Evolutionary conservation across 768 basidiomycete genomes (phyloP), one percentile per base, ranked within the genome.

Genomic region (Naematelia encephala): DNA sequence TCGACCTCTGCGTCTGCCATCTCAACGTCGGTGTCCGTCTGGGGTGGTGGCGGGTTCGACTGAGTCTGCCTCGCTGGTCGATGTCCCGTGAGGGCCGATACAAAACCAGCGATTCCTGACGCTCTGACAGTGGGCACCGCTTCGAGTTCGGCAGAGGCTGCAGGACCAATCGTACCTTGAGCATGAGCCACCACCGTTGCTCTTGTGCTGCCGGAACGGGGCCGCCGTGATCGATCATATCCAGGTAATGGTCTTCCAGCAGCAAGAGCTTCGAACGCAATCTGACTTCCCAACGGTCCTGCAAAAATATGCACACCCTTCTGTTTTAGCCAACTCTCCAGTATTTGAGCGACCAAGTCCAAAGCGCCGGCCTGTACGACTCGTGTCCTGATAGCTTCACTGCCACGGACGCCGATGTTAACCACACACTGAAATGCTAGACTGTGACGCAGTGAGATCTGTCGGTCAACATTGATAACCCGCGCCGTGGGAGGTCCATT

Each of bases 351-450:
- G 0, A 96, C 92, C 3, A 96, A 89, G 64, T 93, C 90, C 25
- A 97, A 81, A 0, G 91, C 90, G 16, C 94, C 92, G 0, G 92
- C 91, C 77, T 96, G 90, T 3, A 97, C 94, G 16, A 97, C 92
- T 10, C 92, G 83, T 64, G 87, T 87, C 45, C 94, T 81, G 69
- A 97, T 93, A 19, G 85, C 85, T 77, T 98, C 92, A 57, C 85
- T 88, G n/a, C 94, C 94, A 27, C 94, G 81, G 0, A 98, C 93
- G 34, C 94, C 94, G 69, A 97, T 91, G 77, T 99, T 98, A 62
- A 93, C 92, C 46, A 98, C 86, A 70, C 91, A 96, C 73, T 97
- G 92, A 73, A 99, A 93, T 1, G 94, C 94, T 58, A 97, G 84
- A 0, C 87, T 87, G 73, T 96, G 75, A 39, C 73, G 63, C 12